Evolutionary conservation across 2,329 filamentous ascomycete species (phyloP), one percentile per base, ranked within the genome.

Genomic region (Microsporum audouinii): DNA sequence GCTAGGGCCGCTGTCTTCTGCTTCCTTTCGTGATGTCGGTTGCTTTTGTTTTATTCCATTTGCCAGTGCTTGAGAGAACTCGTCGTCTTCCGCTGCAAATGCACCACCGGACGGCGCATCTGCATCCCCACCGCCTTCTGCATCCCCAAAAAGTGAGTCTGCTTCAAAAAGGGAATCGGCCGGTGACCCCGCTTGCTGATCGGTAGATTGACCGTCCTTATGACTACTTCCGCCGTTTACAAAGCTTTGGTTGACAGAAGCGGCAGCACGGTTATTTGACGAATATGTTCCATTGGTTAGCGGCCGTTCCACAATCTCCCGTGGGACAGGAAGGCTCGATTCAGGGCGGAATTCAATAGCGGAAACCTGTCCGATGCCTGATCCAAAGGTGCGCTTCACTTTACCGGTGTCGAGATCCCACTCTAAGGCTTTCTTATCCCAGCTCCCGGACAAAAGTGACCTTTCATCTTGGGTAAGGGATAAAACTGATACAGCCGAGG

Each of bases 331-430:
- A 0, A 89, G 75, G 36, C 84, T 87, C 29, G 85, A 90, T 59
- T 87, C 80, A 1, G 94, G 92, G 2, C 94, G 83, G 61, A 90
- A 82, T 73, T 97, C 91, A 45, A 99, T 85, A 1, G 89, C 85
- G 1, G 89, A 94, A 62, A 97, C 91, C 71, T 99, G 94, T 4
- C 88, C 81, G 12, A 86, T 88, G 59, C 82, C 89, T 1, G 88
- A 87, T 55, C 87, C 85, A 69, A 94, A 99, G 3, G 82, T 81
- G 8, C 91, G 83, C 65, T 85, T 86, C 5, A 88, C 80, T 67
- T 88, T 81, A 0, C 94, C 94, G 0, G 84, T 94, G 68, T 97
- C 90, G 31, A 99, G 74, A 72, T 97, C 94, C 94, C 94, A 99
- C 71, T 97, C 91, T 59, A 91, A 83, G 0, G 97, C 86, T 17